Percentiles rank a stretch among this genome's conserved stretches.
These are phyloP conservation scores for Malus fusca DNA, from an alignment of 306 rosid species.

Conservation along the genomic window DNA sequence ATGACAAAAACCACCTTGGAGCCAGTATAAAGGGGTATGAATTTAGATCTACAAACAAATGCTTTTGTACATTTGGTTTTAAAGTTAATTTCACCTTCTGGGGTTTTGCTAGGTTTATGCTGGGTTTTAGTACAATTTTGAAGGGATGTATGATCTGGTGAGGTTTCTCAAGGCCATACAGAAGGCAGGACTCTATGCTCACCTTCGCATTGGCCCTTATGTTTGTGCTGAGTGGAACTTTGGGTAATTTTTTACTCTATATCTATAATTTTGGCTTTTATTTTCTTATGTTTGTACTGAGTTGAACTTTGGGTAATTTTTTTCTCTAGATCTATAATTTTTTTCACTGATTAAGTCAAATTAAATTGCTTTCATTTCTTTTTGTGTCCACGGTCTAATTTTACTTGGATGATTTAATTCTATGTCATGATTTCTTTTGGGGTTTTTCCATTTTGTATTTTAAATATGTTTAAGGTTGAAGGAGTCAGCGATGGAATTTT, in stretches of 20 bases:
- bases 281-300: conserved; percentile 88
- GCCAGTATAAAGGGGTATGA: conserved; percentile 97
- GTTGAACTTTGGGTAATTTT: conserved; percentile 91
- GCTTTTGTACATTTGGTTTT: no score
- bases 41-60: not conserved
- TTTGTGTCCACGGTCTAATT: no score
- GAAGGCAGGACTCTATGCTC: conserved; percentile 86
- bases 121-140: conserved; percentile 63
- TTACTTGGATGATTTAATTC: no score
- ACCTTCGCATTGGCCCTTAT: conserved; percentile 96
- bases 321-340: no score
- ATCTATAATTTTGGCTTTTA: not conserved
- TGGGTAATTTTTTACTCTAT: conserved; percentile 47
- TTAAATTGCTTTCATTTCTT: no score
- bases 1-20: conserved; percentile 96
- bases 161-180: conserved; percentile 79
- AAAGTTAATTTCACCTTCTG: not conserved
- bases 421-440: no score
- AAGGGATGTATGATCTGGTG: conserved; percentile 83
- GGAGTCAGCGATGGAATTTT: no score
- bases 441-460: no score
- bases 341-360: no score
- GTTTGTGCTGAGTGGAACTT: conserved; percentile 99
- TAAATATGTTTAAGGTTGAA: no score
- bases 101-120: conserved; percentile 13